A percentile compares a stretch with the other conserved stretches of the same genome.
Evolutionary conservation across 1,139 yeast genomes (phyloP).

Genomic region (Kodamaea ohmeri): DNA sequence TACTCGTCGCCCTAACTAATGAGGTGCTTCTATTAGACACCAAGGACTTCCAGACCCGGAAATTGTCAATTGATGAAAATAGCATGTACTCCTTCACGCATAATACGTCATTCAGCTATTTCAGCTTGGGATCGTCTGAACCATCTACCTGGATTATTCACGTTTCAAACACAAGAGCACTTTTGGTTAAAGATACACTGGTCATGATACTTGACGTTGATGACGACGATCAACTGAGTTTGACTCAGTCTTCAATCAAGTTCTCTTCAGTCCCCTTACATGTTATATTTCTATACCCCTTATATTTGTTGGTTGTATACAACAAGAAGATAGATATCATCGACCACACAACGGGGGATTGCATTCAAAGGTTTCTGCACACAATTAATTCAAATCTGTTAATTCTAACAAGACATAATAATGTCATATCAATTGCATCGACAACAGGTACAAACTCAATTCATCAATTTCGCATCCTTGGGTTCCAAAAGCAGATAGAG

Average conservation of each 20-base stretch:
- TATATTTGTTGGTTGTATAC: conserved; percentile 42
- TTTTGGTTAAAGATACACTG: conserved; percentile 23
- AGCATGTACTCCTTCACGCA: conserved; percentile 17
- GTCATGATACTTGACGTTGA: conserved; percentile 18
- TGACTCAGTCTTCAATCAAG: conserved; percentile 24
- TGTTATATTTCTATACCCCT: conserved; percentile 41
- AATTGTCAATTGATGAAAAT: conserved; percentile 17
- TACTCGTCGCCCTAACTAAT: conserved; percentile 27
- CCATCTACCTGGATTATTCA: conserved; percentile 23
- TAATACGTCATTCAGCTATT: conserved; percentile 23
- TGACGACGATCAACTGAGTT: conserved; percentile 4
- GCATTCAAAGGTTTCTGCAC: conserved; percentile 42
- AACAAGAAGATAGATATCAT: conserved; percentile 43
- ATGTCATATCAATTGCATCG: conserved; percentile 27
- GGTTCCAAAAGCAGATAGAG: conserved; percentile 41
- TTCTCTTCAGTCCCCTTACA: conserved; percentile 30
- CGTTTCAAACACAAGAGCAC: conserved; percentile 16
- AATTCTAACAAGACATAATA: conserved; percentile 14
- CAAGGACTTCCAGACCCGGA: conserved; percentile 18
- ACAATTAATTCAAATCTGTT: conserved; percentile 27
- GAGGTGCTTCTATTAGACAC: conserved; percentile 32
- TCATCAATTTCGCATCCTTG: conserved; percentile 28
- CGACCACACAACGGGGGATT: conserved; percentile 42
- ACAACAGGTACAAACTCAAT: conserved; percentile 23
- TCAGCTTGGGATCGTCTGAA: conserved; percentile 22